Evolutionary conservation across 345 rosid genomes (phyloP).

Genomic region (Arabidopsis suecica): DNA sequence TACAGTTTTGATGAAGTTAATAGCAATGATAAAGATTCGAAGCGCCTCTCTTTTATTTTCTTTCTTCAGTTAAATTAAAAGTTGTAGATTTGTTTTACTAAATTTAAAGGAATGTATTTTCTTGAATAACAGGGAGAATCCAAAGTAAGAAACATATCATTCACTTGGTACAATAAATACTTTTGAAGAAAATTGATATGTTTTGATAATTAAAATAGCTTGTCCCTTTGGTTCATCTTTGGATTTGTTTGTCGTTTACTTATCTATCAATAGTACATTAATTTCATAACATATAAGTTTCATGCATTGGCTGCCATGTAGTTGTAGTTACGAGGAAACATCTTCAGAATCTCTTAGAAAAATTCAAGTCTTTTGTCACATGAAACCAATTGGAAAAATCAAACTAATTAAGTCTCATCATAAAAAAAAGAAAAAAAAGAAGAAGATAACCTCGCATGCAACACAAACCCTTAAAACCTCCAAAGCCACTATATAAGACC

Average conservation of each 20-base stretch:
- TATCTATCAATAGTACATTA: not conserved
- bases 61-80: too few relatives aligned
- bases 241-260: slow-evolving; percentile 8
- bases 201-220: not conserved
- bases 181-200: not conserved
- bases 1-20: too few relatives aligned
- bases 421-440: not conserved
- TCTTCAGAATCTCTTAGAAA: slow-evolving; percentile 25
- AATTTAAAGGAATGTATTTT: too few relatives aligned
- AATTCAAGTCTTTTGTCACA: slow-evolving; percentile 31
- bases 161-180: not conserved
- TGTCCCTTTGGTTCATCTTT: not conserved
- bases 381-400: slow-evolving; percentile 33
- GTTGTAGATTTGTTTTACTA: too few relatives aligned
- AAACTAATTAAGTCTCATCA: not conserved
- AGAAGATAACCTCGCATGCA: slow-evolving; percentile 23
- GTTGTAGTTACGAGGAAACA: slow-evolving; percentile 41
- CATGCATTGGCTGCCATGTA: slow-evolving; percentile 45
- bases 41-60: too few relatives aligned
- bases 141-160: not conserved
- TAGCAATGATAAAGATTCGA: too few relatives aligned
- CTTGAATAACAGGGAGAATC: too few relatives aligned
- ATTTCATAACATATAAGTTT: not conserved
- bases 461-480: slow-evolving; percentile 2
- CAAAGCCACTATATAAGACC: slow-evolving; percentile 15